Base-by-base conservation (phyloP, 2,329 filamentous ascomycete genomes). In the Scopulariopsis brevicaulis region DNA sequence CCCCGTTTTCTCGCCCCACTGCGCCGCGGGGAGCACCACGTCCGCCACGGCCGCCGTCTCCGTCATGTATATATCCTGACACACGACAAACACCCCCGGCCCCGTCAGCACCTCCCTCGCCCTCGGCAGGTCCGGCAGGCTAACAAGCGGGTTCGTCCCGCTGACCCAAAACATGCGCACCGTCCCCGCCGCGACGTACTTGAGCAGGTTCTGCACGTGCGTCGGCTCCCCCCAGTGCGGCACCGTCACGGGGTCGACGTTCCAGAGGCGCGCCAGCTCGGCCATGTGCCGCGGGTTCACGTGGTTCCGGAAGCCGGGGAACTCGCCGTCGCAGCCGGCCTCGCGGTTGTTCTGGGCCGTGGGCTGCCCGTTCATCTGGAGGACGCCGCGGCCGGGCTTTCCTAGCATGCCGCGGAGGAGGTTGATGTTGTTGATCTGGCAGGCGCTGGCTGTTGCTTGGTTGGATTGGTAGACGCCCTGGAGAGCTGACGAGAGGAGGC, bases 351-450 rank as follows among this genome's bases (percentile, higher is more conserved):
- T 72, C 56, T 73, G 70, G 1, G 70, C 70, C 0, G 70, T 72
- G 8, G 70, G 70, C 57, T 73, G 70, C 7, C 70, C 69, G 60
- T 72, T 73, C 70, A 73, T 73, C 56, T 73, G 70, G 10, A 69
- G 61, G 55, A 73, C 63, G 10, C 70, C 70, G 53, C 67, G 65
- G 15, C 70, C 70, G 1, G 68, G 65, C 48, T 64, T 69, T 6
- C 70, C 70, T 20, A 72, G 69, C 18, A 66, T 62, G 1, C 70
- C 70, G 7, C 65, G 65, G 1, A 72, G 62, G 1, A 73, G 65
- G 54, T 71, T 72, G 64, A 73, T 71, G 59, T 72, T 73, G 62
- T 73, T 72, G 61, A 73, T 70, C 59, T 71, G 69, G 59, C 70
- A 72, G 1, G 70, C 70, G 56, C 64, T 66, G 2, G 71, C 70